Evolutionary conservation across 2,329 filamentous ascomycete genomes (phyloP).

Genomic region (Endoconidiophora polonica): DNA sequence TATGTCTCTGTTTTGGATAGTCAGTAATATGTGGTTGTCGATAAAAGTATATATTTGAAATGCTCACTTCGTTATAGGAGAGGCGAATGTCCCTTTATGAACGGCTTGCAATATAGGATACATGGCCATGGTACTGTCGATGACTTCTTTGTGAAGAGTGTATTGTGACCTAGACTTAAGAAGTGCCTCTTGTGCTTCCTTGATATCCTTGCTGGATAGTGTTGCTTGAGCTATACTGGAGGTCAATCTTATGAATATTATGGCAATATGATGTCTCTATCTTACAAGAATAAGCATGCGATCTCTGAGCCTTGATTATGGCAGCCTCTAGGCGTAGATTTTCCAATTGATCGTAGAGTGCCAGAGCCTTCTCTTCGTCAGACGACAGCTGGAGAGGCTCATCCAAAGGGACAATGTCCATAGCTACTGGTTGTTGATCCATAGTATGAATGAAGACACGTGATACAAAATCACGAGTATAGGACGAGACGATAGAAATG

Average conservation of each 20-base stretch:
- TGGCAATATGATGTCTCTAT: not conserved
- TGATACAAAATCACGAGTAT: too few species aligned
- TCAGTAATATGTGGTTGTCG: not conserved
- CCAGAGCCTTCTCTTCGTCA: conserved; percentile 48
- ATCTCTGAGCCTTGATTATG: conserved; percentile 34
- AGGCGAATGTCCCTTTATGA: conserved; percentile 47
- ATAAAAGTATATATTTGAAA: not conserved
- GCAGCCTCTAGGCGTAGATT: conserved; percentile 57
- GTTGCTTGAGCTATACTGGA: conserved; percentile 15
- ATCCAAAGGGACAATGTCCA: conserved; percentile 5
- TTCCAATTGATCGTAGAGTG: conserved; percentile 54
- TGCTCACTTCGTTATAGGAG: conserved; percentile 49
- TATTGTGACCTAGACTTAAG: conserved; percentile 56
- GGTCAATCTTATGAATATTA: not conserved
- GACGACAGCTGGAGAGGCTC: conserved; percentile 40
- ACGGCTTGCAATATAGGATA: conserved; percentile 66
- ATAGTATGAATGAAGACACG: not conserved
- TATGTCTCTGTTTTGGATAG: conserved; percentile 36
- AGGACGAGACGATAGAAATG: too few species aligned
- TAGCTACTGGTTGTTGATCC: conserved; percentile 2
- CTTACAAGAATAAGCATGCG: conserved; percentile 13
- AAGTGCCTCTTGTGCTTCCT: conserved; percentile 45
- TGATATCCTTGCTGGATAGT: conserved; percentile 33
- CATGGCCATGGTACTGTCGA: conserved; percentile 51
- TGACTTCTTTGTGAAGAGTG: conserved; percentile 50